Evolutionary conservation across 805 yeast genomes (phyloP).

Genomic region (Metschnikowia anglica): DNA sequence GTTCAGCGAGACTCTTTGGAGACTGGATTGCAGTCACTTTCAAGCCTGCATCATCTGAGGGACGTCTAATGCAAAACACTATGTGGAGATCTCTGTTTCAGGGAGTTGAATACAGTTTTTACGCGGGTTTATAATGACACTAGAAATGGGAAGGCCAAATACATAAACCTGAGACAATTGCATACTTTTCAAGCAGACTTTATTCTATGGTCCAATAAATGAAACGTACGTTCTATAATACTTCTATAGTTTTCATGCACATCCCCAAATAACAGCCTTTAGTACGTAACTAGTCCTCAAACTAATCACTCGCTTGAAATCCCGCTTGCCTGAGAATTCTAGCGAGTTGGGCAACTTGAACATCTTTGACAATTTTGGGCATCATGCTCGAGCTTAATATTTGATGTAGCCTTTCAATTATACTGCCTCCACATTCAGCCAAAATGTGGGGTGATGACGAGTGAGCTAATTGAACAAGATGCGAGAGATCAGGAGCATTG

Average conservation of each 20-base stretch:
- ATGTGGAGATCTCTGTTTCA: no score
- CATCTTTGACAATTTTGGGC: slow-evolving; percentile 14
- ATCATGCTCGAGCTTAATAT: slow-evolving; percentile 14
- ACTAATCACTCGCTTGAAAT: background rate
- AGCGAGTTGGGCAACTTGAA: slow-evolving; percentile 25
- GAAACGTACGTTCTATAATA: no score
- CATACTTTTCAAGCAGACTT: no score
- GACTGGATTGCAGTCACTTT: slow-evolving; percentile 2
- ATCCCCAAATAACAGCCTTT: no score
- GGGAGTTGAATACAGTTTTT: no score
- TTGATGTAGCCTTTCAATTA: slow-evolving; percentile 22
- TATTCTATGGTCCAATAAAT: no score
- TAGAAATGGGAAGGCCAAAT: no score
- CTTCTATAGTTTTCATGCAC: no score
- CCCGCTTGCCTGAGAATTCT: slow-evolving; percentile 4
- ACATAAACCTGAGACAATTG: no score
- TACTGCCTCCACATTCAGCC: slow-evolving; percentile 17
- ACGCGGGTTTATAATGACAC: background rate
- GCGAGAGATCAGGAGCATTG: slow-evolving; percentile 28
- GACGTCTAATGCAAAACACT: background rate
- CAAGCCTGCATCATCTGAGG: slow-evolving; percentile 1
- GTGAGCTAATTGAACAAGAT: slow-evolving; percentile 25
- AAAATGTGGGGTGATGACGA: slow-evolving; percentile 14
- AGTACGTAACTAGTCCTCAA: no score
- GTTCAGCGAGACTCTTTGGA: background rate